Conservation (phyloP, 1,139 yeast genomes). For the Yamadazyma friedrichii region DNA sequence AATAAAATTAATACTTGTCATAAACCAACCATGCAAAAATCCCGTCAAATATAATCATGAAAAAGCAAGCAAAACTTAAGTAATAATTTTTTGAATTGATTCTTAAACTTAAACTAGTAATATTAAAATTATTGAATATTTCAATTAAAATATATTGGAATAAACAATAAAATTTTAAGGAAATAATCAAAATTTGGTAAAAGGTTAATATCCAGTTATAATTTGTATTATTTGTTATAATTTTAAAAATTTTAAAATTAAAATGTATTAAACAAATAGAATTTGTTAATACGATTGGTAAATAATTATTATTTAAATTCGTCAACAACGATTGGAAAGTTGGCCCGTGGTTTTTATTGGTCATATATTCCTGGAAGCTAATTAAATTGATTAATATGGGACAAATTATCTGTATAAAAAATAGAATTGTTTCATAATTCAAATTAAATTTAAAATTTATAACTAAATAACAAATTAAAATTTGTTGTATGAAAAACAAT, state of each 20-base stretch:
- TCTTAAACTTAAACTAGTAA: not conserved
- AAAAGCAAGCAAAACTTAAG: conserved; percentile 3
- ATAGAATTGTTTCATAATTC: conserved; percentile 1
- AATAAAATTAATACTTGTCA: not conserved
- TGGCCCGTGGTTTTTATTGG: not conserved
- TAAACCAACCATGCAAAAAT: not conserved
- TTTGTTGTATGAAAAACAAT: conserved; percentile 9
- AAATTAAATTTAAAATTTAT: conserved; percentile 2
- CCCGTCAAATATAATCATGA: conserved; percentile 6
- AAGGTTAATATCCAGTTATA: conserved; percentile 2
- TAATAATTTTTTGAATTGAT: conserved; percentile 1
- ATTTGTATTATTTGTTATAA: not conserved
- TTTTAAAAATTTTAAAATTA: conserved; percentile 16
- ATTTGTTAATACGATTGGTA: conserved; percentile 28
- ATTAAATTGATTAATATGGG: conserved; percentile 7
- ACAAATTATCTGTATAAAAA: conserved; percentile 6
- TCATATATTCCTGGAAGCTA: conserved; percentile 3
- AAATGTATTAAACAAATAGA: conserved; percentile 23
- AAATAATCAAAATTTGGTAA: conserved; percentile 18
- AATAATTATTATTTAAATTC: conserved; percentile 23
- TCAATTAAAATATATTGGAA: conserved; percentile 20
- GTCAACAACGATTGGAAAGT: conserved; percentile 4
- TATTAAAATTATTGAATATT: conserved; percentile 10
- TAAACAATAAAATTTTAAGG: conserved; percentile 27
- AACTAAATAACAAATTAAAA: conserved; percentile 1